phyloP scores from a whole-genome alignment of 139 green algal species.

The Limnomonas spitsbergensis region DNA sequence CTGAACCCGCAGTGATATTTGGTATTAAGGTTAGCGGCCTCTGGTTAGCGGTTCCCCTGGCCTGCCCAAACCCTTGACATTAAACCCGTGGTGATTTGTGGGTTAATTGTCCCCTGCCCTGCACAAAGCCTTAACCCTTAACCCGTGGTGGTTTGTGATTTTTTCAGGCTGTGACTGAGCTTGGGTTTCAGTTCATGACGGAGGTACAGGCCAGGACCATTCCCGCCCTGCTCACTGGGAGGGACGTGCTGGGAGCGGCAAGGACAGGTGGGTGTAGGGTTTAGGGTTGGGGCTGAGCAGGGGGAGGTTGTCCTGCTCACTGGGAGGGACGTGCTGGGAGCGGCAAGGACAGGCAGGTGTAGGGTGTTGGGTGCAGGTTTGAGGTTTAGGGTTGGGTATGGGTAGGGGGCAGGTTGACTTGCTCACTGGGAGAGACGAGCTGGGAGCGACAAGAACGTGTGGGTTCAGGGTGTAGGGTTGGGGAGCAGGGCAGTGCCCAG shows the following conservation, averaged over 20 bases:
- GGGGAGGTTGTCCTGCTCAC: too few relatives aligned
- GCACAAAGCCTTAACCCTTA: too few relatives aligned
- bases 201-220: conserved; percentile 95
- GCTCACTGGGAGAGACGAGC: conserved; percentile 86
- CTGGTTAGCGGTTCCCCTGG: too few relatives aligned
- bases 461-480: too few relatives aligned
- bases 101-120: too few relatives aligned
- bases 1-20: too few relatives aligned
- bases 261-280: conserved; percentile 64
- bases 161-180: conserved; percentile 60
- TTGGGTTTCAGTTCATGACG: conserved; percentile 87
- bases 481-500: background rate
- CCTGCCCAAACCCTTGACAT: too few relatives aligned
- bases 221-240: conserved; percentile 82
- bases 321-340: conserved; percentile 90
- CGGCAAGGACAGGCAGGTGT: conserved; percentile 90
- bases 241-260: conserved; percentile 92
- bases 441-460: conserved; percentile 92
- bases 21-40: too few relatives aligned
- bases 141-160: too few relatives aligned
- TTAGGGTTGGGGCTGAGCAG: too few relatives aligned
- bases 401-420: conserved; percentile 37
- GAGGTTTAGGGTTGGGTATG: conserved; percentile 2
- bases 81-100: too few relatives aligned
- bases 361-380: too few relatives aligned